A percentile compares a stretch with the other conserved stretches of the same genome.
These are phyloP conservation scores for Podaxis carcinomalis DNA, from an alignment of 768 basidiomycete genomes.

Conservation along the genomic window DNA sequence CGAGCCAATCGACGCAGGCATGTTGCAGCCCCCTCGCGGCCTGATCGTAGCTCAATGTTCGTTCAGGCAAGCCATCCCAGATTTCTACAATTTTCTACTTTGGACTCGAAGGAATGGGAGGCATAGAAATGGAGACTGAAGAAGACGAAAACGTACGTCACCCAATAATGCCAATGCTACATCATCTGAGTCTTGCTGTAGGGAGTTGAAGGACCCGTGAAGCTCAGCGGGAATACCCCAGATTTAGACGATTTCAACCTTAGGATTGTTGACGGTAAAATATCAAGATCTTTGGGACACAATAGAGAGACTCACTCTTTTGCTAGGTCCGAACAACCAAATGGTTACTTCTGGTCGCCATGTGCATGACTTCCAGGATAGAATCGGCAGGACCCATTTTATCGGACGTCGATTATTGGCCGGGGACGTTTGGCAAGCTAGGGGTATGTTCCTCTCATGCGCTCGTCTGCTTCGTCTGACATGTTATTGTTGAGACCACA, in stretches of 20 bases:
- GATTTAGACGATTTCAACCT: slow-evolving; percentile 83
- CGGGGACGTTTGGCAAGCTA: slow-evolving; percentile 80
- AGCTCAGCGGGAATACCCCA: slow-evolving; percentile 67
- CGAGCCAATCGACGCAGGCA: slow-evolving; percentile 67
- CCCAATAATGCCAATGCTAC: slow-evolving; percentile 3
- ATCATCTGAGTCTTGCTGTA: slow-evolving; percentile 22
- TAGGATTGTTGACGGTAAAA: slow-evolving; percentile 70
- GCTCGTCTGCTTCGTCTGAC: not conserved
- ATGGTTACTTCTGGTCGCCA: slow-evolving; percentile 51
- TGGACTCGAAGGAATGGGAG: slow-evolving; percentile 85
- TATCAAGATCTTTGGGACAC: not conserved
- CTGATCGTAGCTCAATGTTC: not conserved
- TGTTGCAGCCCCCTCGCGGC: slow-evolving; percentile 13
- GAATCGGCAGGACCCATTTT: slow-evolving; percentile 69
- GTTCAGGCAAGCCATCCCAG: slow-evolving; percentile 45
- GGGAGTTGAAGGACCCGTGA: slow-evolving; percentile 72
- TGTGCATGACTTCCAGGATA: slow-evolving; percentile 51
- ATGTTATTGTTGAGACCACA: slow-evolving; percentile 42
- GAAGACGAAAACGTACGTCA: slow-evolving; percentile 65
- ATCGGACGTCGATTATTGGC: slow-evolving; percentile 55
- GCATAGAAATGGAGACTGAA: slow-evolving; percentile 73
- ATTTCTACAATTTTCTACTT: slow-evolving; percentile 83
- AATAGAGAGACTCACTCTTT: slow-evolving; percentile 6
- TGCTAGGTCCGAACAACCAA: slow-evolving; percentile 55
- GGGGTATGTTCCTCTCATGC: slow-evolving; percentile 44